phyloP scores from a whole-genome alignment of 1,284 basidiomycete species.

The Ganoderma multipileum region DNA sequence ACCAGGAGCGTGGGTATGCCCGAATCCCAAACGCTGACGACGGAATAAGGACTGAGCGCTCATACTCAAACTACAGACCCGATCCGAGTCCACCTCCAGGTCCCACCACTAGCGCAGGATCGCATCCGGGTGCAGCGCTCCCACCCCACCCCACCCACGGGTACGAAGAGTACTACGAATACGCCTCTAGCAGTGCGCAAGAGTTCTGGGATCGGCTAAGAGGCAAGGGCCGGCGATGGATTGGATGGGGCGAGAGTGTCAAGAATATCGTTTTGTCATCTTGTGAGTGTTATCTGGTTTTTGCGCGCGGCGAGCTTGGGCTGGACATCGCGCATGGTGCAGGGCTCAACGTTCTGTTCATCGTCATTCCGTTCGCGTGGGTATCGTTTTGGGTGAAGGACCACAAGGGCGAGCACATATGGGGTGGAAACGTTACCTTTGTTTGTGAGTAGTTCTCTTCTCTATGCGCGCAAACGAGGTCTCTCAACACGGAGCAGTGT shows the following conservation, averaged over 20 bases:
- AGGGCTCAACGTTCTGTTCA: conserved; percentile 35
- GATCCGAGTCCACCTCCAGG: background rate
- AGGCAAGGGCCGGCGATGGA: conserved; percentile 54
- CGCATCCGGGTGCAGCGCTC: background rate
- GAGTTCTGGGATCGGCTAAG: conserved; percentile 55
- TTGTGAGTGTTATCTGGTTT: conserved; percentile 47
- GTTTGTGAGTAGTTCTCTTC: conserved; percentile 42
- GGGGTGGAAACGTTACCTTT: conserved; percentile 42
- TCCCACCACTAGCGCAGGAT: background rate
- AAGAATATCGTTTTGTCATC: conserved; percentile 56
- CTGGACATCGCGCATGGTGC: background rate
- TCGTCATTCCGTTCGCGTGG: conserved; percentile 72
- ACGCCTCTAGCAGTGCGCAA: conserved; percentile 17
- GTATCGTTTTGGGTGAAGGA: conserved; percentile 52
- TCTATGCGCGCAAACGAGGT: background rate
- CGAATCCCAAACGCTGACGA: conserved; percentile 11
- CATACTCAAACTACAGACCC: conserved; percentile 9
- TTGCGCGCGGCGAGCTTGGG: background rate
- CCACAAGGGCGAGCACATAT: conserved; percentile 5
- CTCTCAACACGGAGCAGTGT: conserved; percentile 45
- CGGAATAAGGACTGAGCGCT: conserved; percentile 14
- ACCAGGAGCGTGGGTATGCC: conserved; percentile 28
- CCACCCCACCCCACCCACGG: background rate
- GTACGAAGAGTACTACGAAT: conserved; percentile 8
- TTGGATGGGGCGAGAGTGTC: conserved; percentile 55